Evolutionary conservation across 2,329 filamentous ascomycete species (phyloP), one percentile per base, ranked within the genome.

Genomic region (Epichloe sibirici): DNA sequence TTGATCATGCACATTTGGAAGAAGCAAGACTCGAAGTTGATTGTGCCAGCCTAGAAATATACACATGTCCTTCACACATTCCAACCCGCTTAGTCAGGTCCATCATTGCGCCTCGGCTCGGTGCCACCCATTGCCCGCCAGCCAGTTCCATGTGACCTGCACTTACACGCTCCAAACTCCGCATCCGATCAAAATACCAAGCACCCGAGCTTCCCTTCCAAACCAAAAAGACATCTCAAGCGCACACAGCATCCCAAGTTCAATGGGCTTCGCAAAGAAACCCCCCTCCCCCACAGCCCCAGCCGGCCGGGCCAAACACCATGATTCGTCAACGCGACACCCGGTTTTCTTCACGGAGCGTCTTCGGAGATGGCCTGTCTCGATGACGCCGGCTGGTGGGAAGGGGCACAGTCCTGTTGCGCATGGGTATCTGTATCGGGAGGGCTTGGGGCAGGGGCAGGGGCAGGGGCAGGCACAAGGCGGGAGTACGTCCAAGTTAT

Each of bases 271-370:
- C 15, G n/a, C 42, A 34, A 39, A 25, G 11, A 13, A 28, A 11
- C 44, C 28, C 5, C 23, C 31, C 4, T 42, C 17, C 38, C n/a
- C 57, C 31, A 9, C 31, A 3, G 28, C 62, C 50, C 61, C 64
- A 53, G 53, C 57, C 6, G 56, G 59, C 21, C 61, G 61, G 62
- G 58, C 62, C 44, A 59, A 60, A 23, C 62, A 65, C 52, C 53
- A 76, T 62, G 75, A 85, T 63, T 71, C 79, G 9, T 79, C 85
- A 1, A 74, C 73, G 40, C 71, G 79, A 28, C 86, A 90, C 58
- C 86, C 86, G 0, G 86, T 88, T 1, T 90, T 90, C 69, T 89
- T 90, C 69, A 86, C 85, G 0, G 72, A 79, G 34, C 74, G 74
- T 49, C 68, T 88, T 49, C 77, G 76, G 53, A 78, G 75, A 59